Base-by-base conservation (phyloP, 169 alveolate species). In the Cystoisospora suis region DNA sequence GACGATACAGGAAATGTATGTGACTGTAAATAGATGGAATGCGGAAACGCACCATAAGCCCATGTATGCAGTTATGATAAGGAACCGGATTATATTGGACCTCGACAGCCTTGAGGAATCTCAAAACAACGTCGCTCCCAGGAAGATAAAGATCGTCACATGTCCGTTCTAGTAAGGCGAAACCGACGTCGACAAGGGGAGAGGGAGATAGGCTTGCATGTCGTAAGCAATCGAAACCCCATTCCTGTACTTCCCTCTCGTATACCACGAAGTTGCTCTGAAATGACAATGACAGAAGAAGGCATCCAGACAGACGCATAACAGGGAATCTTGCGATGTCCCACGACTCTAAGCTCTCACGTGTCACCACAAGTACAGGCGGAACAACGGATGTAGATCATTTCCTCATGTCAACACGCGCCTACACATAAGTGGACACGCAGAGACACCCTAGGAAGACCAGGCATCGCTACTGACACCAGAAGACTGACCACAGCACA, bases 171-270 rank as follows among this genome's bases (percentile, higher is more conserved):
- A 77, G 69, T 69, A 77, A n/a, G 34, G 44, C 70, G 44, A 29
- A 77, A 29, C 87, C 87, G 40, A 77, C 70, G 49, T 77, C 87
- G 87, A 46, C 70, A 44, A 77, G 87, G 6, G 87, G 87, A 0
- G 87, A 4, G 38, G 70, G 70, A 12, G 87, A 45, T 7, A 6
- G 29, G 29, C 34, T 27, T n/a, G 70, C 87, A 69, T 77, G 45
- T 3, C 42, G 42, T 27, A 77, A 45, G 46, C 59, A 45, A 44
- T 77, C 87, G 69, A 77, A 77, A 20, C n/a, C 34, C 87, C 87
- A 77, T 17, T 42, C 38, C 34, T 38, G 83, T 3, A 38, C 83
- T 3, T n/a, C 83, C 32, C 12, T 56, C 32, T 72, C 83, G 77
- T n/a, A 32, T 15, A 65, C 77, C 5, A 44, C 44, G 40, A 65